These are phyloP conservation scores for Bassia scoparia DNA, from an alignment of 148 eudicot genomes.

Conservation along the genomic window DNA sequence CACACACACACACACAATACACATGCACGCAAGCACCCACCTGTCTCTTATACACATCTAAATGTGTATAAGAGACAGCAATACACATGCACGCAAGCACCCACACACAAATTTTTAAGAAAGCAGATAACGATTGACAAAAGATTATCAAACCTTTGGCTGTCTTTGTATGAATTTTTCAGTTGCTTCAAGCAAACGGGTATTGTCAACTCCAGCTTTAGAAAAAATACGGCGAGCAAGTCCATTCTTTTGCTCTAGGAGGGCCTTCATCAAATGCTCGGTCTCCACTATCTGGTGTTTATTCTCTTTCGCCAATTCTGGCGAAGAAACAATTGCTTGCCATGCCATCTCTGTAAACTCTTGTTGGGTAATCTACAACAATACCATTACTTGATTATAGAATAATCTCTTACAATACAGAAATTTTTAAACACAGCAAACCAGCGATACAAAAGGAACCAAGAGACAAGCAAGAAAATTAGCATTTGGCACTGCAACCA, in stretches of 20 bases:
- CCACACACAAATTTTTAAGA: too few species aligned
- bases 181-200: constrained; percentile 88
- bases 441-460: background rate
- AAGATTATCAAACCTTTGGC: constrained; percentile 59
- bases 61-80: too few species aligned
- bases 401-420: background rate
- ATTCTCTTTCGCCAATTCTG: constrained; percentile 88
- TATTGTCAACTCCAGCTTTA: constrained; percentile 85
- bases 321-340: constrained; percentile 92
- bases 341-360: constrained; percentile 98
- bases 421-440: background rate
- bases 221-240: constrained; percentile 96
- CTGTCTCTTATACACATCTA: too few species aligned
- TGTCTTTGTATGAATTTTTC: constrained; percentile 82
- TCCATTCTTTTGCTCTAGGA: constrained; percentile 93
- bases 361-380: constrained; percentile 69
- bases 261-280: constrained; percentile 87
- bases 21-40: too few species aligned
- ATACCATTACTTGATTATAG: background rate
- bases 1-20: too few species aligned
- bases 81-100: background rate
- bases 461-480: too few species aligned
- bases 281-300: constrained; percentile 98
- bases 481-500: too few species aligned
- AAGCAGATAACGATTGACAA: background rate